These are phyloP conservation scores for Hypoxylon trugodes DNA, from an alignment of 495 filamentous ascomycete genomes.

Conservation along the genomic window DNA sequence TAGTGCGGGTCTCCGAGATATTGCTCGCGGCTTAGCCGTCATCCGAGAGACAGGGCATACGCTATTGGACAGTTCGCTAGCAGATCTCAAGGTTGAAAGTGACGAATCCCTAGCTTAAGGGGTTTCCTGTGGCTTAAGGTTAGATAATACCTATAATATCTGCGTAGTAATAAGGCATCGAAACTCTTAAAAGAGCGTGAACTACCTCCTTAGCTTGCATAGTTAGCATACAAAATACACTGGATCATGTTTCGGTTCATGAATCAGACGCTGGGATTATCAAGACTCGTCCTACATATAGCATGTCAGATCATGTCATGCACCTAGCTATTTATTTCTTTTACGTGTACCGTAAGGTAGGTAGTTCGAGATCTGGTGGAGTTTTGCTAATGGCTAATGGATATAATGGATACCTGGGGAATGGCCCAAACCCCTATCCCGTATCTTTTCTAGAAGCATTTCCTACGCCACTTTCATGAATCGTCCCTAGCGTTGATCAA, in stretches of 20 bases:
- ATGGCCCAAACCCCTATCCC: conserved; percentile 8
- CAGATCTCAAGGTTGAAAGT: conserved; percentile 18
- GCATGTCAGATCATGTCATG: conserved; percentile 32
- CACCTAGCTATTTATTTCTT: conserved; percentile 14
- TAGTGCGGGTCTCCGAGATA: conserved; percentile 28
- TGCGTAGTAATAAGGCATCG: background rate
- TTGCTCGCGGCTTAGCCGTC: conserved; percentile 11
- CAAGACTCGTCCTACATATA: conserved; percentile 11
- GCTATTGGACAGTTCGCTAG: background rate
- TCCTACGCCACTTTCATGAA: background rate
- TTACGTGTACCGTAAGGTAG: too few relatives aligned
- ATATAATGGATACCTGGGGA: background rate
- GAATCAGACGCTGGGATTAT: conserved; percentile 1
- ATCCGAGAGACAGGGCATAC: conserved; percentile 14
- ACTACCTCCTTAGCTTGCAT: background rate
- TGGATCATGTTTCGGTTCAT: conserved; percentile 13
- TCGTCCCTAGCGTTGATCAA: conserved; percentile 2
- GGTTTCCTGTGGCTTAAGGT: too few relatives aligned
- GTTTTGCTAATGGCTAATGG: background rate
- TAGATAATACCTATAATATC: background rate
- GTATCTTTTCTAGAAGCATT: conserved; percentile 30
- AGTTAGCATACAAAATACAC: background rate
- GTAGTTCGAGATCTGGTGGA: conserved; percentile 33
- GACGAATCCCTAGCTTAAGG: background rate
- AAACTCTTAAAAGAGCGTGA: too few relatives aligned